Evolutionary conservation across 345 rosid species (phyloP).

Genomic region (Eucalyptus guilfoylei): DNA sequence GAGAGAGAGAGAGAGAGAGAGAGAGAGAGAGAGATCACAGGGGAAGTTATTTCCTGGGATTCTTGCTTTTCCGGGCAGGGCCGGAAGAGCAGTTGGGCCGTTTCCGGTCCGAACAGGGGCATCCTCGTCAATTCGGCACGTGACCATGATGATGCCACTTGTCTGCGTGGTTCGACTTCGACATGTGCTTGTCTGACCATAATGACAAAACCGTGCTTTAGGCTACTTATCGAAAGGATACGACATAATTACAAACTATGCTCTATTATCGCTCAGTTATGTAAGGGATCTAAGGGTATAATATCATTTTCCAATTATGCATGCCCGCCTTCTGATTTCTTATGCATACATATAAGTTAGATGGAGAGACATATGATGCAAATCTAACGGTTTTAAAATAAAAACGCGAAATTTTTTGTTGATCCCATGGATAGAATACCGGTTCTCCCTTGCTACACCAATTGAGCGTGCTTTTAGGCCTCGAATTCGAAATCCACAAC

Average conservation of each 20-base stretch:
- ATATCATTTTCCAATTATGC: neutral
- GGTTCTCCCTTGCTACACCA: fast-evolving
- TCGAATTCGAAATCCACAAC: fast-evolving
- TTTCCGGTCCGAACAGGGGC: neutral
- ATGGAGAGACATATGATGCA: fast-evolving
- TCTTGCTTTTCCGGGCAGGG: neutral
- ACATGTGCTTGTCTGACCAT: neutral
- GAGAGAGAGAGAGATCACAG: neutral
- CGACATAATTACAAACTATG: neutral
- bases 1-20: neutral
- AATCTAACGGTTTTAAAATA: fast-evolving
- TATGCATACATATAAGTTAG: no score
- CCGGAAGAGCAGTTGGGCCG: neutral
- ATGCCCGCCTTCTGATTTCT: fast-evolving
- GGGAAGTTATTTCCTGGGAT: neutral
- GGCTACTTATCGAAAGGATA: neutral
- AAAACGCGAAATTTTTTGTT: fast-evolving
- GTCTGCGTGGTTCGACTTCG: neutral
- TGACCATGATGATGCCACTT: neutral
- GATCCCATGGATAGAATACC: fast-evolving
- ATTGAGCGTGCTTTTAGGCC: neutral
- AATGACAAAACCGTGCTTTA: neutral
- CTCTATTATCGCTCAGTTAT: neutral
- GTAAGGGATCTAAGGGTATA: neutral
- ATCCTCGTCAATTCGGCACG: neutral